Percentiles rank a stretch among this genome's conserved stretches.
Conservation (phyloP, 305 asterid genomes). For the Fraxinus nigra region DNA sequence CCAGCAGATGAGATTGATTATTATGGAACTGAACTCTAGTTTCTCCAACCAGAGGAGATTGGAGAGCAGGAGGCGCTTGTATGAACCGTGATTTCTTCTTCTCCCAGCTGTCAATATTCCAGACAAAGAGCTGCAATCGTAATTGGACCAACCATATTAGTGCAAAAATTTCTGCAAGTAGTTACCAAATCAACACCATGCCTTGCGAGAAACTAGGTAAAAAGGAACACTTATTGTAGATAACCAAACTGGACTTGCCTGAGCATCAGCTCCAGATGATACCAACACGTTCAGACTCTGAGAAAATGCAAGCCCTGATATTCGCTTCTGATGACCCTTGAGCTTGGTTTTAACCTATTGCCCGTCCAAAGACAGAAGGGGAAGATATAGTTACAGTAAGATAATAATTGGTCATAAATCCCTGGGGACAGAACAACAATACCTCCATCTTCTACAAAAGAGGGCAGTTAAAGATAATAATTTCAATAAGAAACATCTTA, state of each 20-base stretch:
- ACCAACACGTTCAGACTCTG: constrained; percentile 83
- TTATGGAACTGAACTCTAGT: constrained; percentile 93
- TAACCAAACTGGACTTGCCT: constrained; percentile 46
- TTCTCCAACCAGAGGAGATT: constrained; percentile 70
- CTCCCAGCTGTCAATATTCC: constrained; percentile 98
- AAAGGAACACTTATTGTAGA: not conserved
- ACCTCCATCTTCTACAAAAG: not conserved
- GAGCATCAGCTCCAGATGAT: constrained; percentile 98
- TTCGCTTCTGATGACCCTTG: constrained; percentile 94
- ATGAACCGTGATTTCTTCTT: constrained; percentile 80
- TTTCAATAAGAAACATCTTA: not conserved
- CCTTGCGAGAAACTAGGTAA: not conserved
- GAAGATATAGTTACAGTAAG: not conserved
- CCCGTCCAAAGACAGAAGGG: not conserved
- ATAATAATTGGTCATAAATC: not conserved
- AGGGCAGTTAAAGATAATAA: not conserved
- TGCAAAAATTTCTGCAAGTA: not conserved
- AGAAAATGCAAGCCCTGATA: constrained; percentile 95
- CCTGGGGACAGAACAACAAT: not conserved
- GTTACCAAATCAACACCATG: not conserved
- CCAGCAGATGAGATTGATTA: constrained; percentile 85
- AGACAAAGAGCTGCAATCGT: constrained; percentile 63
- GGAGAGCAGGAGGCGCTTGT: constrained; percentile 76
- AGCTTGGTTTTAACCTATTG: constrained; percentile 87
- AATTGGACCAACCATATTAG: constrained; percentile 22